These are phyloP conservation scores for Cadophora gregata DNA, from an alignment of 2,329 filamentous ascomycete species.

Conservation along the genomic window DNA sequence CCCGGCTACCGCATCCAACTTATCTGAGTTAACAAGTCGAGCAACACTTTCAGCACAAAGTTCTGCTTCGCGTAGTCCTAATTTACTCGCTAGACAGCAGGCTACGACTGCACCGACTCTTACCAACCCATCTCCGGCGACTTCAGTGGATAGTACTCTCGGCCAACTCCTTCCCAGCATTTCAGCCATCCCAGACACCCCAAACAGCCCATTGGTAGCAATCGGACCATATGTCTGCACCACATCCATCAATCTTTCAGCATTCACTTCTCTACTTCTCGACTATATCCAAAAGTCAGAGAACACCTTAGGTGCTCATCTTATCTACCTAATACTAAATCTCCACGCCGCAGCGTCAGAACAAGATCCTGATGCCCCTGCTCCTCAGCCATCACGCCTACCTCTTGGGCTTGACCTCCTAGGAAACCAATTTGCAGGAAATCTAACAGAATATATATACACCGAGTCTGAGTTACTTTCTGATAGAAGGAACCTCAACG, in stretches of 20 bases:
- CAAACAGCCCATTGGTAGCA: conserved; percentile 47
- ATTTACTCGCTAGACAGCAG: conserved; percentile 10
- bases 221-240: conserved; percentile 63
- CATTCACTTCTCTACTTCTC: conserved; percentile 56
- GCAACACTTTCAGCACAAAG: not conserved
- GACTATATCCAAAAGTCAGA: conserved; percentile 59
- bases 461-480: conserved; percentile 54
- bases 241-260: conserved; percentile 54
- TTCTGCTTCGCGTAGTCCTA: conserved; percentile 7
- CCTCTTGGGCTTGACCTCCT: conserved; percentile 53
- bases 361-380: conserved; percentile 50
- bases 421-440: conserved; percentile 53
- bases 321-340: conserved; percentile 61
- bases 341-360: conserved; percentile 60
- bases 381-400: conserved; percentile 49
- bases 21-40: conserved; percentile 7
- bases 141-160: conserved; percentile 23
- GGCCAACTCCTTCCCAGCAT: conserved; percentile 31
- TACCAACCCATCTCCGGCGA: conserved; percentile 3
- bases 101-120: not conserved
- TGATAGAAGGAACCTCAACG: conserved; percentile 62
- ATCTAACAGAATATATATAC: conserved; percentile 59
- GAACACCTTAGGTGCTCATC: conserved; percentile 59
- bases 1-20: not conserved
- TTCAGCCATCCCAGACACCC: conserved; percentile 26